phyloP scores from a whole-genome alignment of 441 rosid species.

The Hypseocharis bilobata region DNA sequence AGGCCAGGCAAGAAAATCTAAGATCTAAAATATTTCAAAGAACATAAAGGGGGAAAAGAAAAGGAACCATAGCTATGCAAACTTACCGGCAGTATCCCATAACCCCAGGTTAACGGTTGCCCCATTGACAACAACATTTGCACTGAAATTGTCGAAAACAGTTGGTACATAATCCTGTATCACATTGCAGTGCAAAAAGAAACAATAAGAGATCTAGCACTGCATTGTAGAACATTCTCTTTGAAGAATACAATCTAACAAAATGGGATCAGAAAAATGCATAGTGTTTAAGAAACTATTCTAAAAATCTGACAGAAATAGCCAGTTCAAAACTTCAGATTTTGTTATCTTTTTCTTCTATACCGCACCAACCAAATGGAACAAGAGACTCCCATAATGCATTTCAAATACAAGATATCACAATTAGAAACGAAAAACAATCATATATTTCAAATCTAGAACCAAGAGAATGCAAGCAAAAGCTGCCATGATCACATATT shows the following conservation, averaged over 20 bases:
- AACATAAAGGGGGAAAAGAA: background rate
- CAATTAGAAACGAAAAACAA: background rate
- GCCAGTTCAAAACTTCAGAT: background rate
- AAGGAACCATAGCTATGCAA: background rate
- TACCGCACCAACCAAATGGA: background rate
- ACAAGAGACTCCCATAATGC: background rate
- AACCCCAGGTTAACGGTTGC: constrained; percentile 60
- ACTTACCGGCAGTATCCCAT: constrained; percentile 74
- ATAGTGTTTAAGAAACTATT: background rate
- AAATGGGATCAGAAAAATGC: background rate
- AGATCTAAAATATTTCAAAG: background rate
- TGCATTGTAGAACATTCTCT: background rate
- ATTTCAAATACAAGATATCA: background rate
- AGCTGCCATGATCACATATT: too few relatives aligned
- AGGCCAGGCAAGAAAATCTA: background rate
- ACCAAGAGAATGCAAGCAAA: background rate
- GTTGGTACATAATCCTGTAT: constrained; percentile 73
- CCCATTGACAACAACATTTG: constrained; percentile 75
- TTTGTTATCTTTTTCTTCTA: background rate
- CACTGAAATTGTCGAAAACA: constrained; percentile 77
- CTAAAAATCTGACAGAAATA: background rate
- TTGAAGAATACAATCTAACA: too few relatives aligned
- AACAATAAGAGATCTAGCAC: constrained; percentile 12
- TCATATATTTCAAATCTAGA: background rate
- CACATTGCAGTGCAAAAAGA: constrained; percentile 16